These are phyloP conservation scores for Exophiala viscosa DNA, from an alignment of 2,329 filamentous ascomycete species.

Conservation along the genomic window DNA sequence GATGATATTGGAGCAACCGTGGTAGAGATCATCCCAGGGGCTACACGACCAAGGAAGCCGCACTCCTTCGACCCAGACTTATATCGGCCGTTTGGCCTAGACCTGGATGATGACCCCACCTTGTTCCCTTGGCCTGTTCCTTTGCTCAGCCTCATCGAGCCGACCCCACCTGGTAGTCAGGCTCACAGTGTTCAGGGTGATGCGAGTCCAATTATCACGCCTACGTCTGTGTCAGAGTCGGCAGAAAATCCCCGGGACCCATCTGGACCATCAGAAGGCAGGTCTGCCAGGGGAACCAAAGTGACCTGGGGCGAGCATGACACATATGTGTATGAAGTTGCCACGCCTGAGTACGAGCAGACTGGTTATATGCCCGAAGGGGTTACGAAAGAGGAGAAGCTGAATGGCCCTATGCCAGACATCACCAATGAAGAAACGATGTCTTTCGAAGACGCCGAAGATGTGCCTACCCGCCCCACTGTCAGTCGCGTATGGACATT, in stretches of 20 bases:
- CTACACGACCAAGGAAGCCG: constrained; percentile 3
- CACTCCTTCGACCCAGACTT: constrained; percentile 23
- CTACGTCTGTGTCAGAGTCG: constrained; percentile 1
- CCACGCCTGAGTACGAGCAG: constrained; percentile 51
- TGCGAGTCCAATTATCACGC: constrained; percentile 33
- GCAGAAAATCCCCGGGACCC: constrained; percentile 37
- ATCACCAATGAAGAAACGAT: constrained; percentile 43
- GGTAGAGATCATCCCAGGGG: constrained; percentile 26
- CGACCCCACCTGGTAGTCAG: constrained; percentile 48
- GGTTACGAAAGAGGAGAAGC: constrained; percentile 6
- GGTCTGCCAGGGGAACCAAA: constrained; percentile 46
- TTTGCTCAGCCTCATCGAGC: constrained; percentile 54
- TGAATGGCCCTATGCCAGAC: constrained; percentile 29
- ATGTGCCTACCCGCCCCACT: constrained; percentile 5
- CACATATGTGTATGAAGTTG: constrained; percentile 61
- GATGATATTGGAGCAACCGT: constrained; percentile 23
- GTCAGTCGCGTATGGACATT: constrained; percentile 22
- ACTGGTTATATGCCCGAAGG: constrained; percentile 30
- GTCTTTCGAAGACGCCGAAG: constrained; percentile 51
- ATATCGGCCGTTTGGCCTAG: constrained; percentile 26
- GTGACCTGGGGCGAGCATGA: constrained; percentile 65
- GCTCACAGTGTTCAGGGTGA: constrained; percentile 31
- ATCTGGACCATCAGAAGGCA: constrained; percentile 42
- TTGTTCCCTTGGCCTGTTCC: constrained; percentile 47
- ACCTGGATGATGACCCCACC: constrained; percentile 24